A percentile compares a stretch with the other conserved stretches of the same genome.
These are phyloP conservation scores for Helotiales sp. DNA, from an alignment of 2,329 filamentous ascomycete species.

Conservation along the genomic window DNA sequence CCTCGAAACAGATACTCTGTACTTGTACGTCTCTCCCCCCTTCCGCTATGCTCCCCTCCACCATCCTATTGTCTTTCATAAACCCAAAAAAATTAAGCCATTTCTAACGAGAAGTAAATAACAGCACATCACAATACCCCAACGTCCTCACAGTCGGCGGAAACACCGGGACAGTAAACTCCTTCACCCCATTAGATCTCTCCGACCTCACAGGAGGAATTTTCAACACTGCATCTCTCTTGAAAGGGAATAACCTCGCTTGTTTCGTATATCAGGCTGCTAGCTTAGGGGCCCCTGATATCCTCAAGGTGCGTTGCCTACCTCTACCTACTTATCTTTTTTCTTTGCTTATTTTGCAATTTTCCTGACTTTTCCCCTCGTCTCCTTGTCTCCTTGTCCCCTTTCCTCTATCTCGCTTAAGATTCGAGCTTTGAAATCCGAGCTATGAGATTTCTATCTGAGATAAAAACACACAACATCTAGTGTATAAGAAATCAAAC, in stretches of 20 bases:
- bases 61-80: neutral
- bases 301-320: no score
- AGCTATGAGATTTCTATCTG: no score
- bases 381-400: no score
- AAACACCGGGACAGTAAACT: slow-evolving; percentile 52
- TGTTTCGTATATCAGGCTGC: slow-evolving; percentile 45
- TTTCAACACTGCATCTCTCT: slow-evolving; percentile 42
- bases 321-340: no score
- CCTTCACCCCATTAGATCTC: slow-evolving; percentile 48
- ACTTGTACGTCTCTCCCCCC: no score
- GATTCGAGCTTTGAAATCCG: no score
- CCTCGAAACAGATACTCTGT: slow-evolving; percentile 40
- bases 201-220: slow-evolving; percentile 45
- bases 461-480: no score
- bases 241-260: slow-evolving; percentile 48
- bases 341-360: no score
- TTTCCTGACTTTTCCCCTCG: no score
- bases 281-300: slow-evolving; percentile 42
- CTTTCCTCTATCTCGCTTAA: no score
- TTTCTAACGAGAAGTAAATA: neutral
- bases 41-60: no score
- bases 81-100: neutral
- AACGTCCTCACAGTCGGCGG: slow-evolving; percentile 49
- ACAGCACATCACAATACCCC: slow-evolving; percentile 44
- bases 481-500: no score